Evolutionary conservation across 2,329 filamentous ascomycete species (phyloP).

Genomic region (Claviceps sorghi): DNA sequence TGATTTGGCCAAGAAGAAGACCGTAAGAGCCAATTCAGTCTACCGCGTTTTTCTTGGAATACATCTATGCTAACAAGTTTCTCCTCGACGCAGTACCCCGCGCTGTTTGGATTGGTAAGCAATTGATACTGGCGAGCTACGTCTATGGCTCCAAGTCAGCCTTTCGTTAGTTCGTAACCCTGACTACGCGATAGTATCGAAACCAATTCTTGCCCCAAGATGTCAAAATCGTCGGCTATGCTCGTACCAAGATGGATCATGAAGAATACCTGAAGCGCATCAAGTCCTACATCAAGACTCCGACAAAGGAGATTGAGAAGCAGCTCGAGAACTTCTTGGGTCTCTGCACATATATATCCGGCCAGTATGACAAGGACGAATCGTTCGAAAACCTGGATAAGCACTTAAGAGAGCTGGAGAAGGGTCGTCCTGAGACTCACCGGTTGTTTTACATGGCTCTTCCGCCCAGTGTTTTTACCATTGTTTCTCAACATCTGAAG

Average conservation of each 20-base stretch:
- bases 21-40: conserved; percentile 39
- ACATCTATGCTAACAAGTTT: conserved; percentile 11
- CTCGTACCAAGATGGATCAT: conserved; percentile 97
- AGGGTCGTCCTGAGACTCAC: conserved; percentile 68
- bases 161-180: not conserved
- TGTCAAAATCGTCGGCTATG: conserved; percentile 96
- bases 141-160: not conserved
- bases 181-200: conserved; percentile 55
- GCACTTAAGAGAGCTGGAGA: conserved; percentile 75
- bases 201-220: conserved; percentile 98
- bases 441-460: conserved; percentile 99
- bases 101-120: conserved; percentile 88
- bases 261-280: conserved; percentile 88
- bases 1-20: conserved; percentile 99
- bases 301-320: conserved; percentile 92
- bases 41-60: not conserved
- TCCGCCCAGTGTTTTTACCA: conserved; percentile 93
- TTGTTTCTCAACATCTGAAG: conserved; percentile 94
- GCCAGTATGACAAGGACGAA: conserved; percentile 94
- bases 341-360: conserved; percentile 86
- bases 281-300: conserved; percentile 97
- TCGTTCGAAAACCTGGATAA: conserved; percentile 76
- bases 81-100: conserved; percentile 56
- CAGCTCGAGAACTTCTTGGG: conserved; percentile 81
- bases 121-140: not conserved